These are phyloP conservation scores for Aspergillus brunneoviolaceus DNA, from an alignment of 2,329 filamentous ascomycete species.

Conservation along the genomic window DNA sequence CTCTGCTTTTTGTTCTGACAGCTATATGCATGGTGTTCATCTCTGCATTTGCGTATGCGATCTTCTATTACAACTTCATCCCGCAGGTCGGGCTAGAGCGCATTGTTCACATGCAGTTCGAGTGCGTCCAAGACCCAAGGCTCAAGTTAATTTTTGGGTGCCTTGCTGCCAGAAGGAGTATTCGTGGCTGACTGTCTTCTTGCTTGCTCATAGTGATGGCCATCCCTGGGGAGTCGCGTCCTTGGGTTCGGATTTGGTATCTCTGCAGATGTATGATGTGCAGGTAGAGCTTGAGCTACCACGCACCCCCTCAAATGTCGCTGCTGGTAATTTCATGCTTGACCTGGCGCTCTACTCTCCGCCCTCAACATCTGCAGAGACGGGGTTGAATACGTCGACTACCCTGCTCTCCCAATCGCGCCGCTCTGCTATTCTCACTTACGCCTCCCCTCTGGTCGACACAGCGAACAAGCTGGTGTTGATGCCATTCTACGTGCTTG, in stretches of 20 bases:
- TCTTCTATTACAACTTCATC: slow-evolving; percentile 69
- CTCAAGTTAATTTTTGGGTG: background rate
- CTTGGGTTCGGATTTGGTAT: slow-evolving; percentile 58
- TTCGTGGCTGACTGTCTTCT: slow-evolving; percentile 2
- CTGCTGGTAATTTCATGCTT: slow-evolving; percentile 92
- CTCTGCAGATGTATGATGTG: slow-evolving; percentile 82
- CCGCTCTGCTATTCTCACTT: slow-evolving; percentile 76
- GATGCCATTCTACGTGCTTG: slow-evolving; percentile 68
- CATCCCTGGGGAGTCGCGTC: slow-evolving; percentile 55
- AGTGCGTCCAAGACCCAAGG: slow-evolving; percentile 38
- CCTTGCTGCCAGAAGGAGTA: background rate
- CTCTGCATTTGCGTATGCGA: slow-evolving; percentile 60
- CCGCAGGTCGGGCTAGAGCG: slow-evolving; percentile 63
- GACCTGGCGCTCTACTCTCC: slow-evolving; percentile 67
- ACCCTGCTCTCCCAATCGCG: slow-evolving; percentile 62
- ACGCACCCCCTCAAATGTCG: slow-evolving; percentile 71
- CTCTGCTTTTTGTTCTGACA: slow-evolving; percentile 53
- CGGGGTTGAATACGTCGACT: slow-evolving; percentile 30
- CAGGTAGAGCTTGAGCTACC: slow-evolving; percentile 73
- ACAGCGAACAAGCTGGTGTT: slow-evolving; percentile 60
- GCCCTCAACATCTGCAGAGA: slow-evolving; percentile 35
- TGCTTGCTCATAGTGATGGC: slow-evolving; percentile 34
- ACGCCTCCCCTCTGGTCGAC: slow-evolving; percentile 69
- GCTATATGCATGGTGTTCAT: slow-evolving; percentile 57
- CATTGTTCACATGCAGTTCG: slow-evolving; percentile 67